A percentile compares a stretch with the other conserved stretches of the same genome.
Conservation (phyloP, 176 grass and related monocot species). For the Oryza glumipatula region DNA sequence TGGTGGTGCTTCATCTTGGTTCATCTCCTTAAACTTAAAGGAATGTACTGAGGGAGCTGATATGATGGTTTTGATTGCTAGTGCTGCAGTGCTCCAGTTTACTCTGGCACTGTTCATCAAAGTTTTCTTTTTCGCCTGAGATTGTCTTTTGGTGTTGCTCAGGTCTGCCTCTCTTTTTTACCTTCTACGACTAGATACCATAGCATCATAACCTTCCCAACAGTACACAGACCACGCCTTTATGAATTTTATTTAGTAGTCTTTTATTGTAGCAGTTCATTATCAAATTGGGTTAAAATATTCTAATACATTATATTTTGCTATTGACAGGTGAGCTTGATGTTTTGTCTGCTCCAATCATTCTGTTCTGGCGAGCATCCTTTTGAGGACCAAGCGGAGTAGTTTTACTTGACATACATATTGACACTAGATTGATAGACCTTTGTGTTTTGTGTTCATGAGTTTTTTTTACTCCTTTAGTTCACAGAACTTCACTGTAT, state of each 20-base stretch:
- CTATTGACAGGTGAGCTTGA: slow-evolving; percentile 38
- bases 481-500: background rate
- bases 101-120: slow-evolving; percentile 90
- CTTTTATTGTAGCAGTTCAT: background rate
- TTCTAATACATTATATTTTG: slow-evolving; percentile 24
- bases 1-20: slow-evolving; percentile 84
- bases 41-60: slow-evolving; percentile 65
- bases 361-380: slow-evolving; percentile 33
- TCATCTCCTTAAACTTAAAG: slow-evolving; percentile 78
- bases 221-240: background rate
- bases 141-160: slow-evolving; percentile 40
- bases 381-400: slow-evolving; percentile 25
- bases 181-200: background rate
- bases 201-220: background rate
- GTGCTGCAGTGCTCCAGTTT: slow-evolving; percentile 78
- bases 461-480: background rate
- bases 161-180: slow-evolving; percentile 35
- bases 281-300: background rate
- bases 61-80: slow-evolving; percentile 67
- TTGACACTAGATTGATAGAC: slow-evolving; percentile 50
- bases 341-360: background rate
- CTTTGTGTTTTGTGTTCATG: slow-evolving; percentile 16
- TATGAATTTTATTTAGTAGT: slow-evolving; percentile 5
- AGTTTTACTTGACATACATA: slow-evolving; percentile 41
- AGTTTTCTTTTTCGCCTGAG: slow-evolving; percentile 92